Base-by-base conservation (phyloP, 768 basidiomycete genomes). In the Boletus eberwhitei region DNA sequence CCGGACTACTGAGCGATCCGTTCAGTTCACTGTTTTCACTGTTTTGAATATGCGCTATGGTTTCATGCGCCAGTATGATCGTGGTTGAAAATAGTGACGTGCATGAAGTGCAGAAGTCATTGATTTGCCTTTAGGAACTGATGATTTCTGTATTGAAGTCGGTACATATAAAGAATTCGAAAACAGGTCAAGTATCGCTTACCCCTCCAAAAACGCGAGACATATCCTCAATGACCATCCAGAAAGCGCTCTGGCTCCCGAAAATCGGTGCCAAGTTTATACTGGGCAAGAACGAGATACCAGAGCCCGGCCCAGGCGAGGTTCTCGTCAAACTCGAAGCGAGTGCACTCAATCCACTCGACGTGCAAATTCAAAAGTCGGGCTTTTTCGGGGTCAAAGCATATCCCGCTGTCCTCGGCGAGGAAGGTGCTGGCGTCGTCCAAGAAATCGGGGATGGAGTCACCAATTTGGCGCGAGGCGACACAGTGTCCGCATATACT, bases 311-410 rank as follows among this genome's bases (percentile, higher is more conserved):
- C 3, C 66, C 71, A 2, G 74, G 73, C 26, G 74, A 79, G 43
- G 42, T 80, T 31, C 68, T 79, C 38, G 67, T 79, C 59, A 74
- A 72, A 55, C 59, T 78, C 24, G 54, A 70, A 32, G 66, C 79
- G 2, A 70, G 73, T 0, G 71, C 73, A 4, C 59, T 81, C 37
- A 78, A 80, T 54, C 79, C 79, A 2, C 68, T 74, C 3, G 79
- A 83, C 48, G 35, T 52, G 31, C 16, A 3, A 17, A 44, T 58
- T 7, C 55, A 47, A 35, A 5, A 40, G 24, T 43, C 21, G 8
- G 51, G 48, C 21, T 54, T 49, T 37, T 51, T 39, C 35, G 35
- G 17, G 21, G 34, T 77, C 32, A 60, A 71, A 17, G 48, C 63
- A 12, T 79, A 58, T 55, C 77, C 77, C 0, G 59, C 54, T 16